phyloP scores from a whole-genome alignment of 2,329 filamentous ascomycete species.

The Diaporthe sp. region DNA sequence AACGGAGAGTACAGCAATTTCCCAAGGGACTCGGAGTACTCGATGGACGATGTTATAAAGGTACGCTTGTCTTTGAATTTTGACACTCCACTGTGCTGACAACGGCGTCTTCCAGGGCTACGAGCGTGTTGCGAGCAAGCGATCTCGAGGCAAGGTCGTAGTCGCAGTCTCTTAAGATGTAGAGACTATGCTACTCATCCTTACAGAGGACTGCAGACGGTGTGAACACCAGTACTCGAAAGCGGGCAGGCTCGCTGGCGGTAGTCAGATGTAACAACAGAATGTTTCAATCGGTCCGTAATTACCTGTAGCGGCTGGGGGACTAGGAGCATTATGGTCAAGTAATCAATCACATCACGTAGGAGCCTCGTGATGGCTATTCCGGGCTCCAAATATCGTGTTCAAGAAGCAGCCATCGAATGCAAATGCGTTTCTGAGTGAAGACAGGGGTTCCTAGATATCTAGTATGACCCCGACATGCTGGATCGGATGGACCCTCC shows the following conservation, averaged over 20 bases:
- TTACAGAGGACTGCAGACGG: not conserved
- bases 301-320: not conserved
- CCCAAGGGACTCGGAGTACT: conserved; percentile 45
- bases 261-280: not conserved
- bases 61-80: conserved; percentile 33
- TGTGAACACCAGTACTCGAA: not conserved
- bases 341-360: not conserved
- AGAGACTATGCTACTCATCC: not conserved
- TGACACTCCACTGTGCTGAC: not conserved
- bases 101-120: conserved; percentile 38
- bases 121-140: conserved; percentile 44
- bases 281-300: not conserved
- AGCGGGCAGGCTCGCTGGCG: not conserved
- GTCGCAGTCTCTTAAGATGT: conserved; percentile 38
- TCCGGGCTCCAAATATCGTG: not conserved
- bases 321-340: not conserved
- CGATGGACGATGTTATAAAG: conserved; percentile 43
- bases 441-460: not conserved
- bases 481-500: not conserved
- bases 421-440: not conserved
- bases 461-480: not conserved
- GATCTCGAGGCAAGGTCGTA: conserved; percentile 47
- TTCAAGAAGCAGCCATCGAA: not conserved
- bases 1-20: conserved; percentile 42
- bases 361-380: not conserved